Evolutionary conservation across 768 basidiomycete genomes (phyloP), one percentile per base, ranked within the genome.

Genomic region (Clitopilus hobsonii): DNA sequence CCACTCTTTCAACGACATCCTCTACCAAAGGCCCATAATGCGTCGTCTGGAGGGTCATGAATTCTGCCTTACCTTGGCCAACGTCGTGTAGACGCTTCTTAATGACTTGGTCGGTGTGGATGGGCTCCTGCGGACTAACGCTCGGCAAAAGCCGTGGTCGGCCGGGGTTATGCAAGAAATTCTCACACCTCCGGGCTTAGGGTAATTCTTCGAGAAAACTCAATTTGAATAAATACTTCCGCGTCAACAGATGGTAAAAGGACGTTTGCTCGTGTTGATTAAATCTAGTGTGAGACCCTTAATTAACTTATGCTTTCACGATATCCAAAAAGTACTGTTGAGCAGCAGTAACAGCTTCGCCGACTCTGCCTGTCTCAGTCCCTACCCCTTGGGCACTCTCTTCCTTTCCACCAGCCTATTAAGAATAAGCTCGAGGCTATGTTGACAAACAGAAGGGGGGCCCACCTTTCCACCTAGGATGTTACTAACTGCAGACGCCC

Each of bases 381-480:
- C 97, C 97, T 13, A 96, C 85, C 23, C 97, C 97, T 65, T 95
- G 93, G 1, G 89, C 89, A 54, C 83, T 80, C 30, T 98, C 97
- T 56, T 92, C 92, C 71, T 95, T 98, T 13, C 97, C 97, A 53
- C 97, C 97, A 51, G 93, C 93, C 92, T 94, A 53, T 25, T 32
- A 55, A 23, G 16, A 1, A 29, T 51, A 13, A 51, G 30, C n/a
- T 51, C 51, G 55, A 53, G 55, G n/a, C 28, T 20, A 11, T 22
- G 14, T 23, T 32, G 41, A 38, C 16, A 50, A 8, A 23, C 45
- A 14, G 41, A 25, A 20, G 18, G 1, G 8, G 51, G 23, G 2
- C 74, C 62, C 62, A 92, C 94, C 85, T 96, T 98, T 38, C 97
- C 97, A 23, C 95, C 94, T 8, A 98, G 62, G 7, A 94, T 71